Conservation (phyloP, 2,329 filamentous ascomycete genomes). For the Microdochium paspali region DNA sequence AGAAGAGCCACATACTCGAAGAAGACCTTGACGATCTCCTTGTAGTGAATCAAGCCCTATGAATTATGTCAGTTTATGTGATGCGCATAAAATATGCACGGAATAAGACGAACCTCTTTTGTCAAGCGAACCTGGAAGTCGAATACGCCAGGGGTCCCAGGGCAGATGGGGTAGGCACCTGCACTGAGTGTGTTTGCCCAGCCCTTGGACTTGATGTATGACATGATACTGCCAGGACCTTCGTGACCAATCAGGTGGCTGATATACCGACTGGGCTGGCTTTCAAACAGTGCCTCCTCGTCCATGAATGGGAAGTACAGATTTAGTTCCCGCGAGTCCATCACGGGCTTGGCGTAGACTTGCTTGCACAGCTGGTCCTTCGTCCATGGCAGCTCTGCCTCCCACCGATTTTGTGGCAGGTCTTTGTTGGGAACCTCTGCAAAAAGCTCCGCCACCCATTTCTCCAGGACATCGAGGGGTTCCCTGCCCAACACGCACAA, state of each 20-base stretch:
- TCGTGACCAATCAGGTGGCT: constrained; percentile 88
- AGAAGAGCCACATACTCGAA: constrained; percentile 91
- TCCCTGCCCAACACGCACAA: constrained; percentile 79
- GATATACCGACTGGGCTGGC: constrained; percentile 76
- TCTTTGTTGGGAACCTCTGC: constrained; percentile 74
- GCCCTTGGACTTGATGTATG: constrained; percentile 81
- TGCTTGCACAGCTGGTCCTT: constrained; percentile 50
- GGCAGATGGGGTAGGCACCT: constrained; percentile 66
- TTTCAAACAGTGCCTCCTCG: constrained; percentile 69
- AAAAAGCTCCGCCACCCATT: constrained; percentile 79
- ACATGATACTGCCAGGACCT: constrained; percentile 83
- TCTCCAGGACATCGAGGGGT: constrained; percentile 69
- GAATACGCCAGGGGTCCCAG: constrained; percentile 69
- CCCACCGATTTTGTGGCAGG: constrained; percentile 51
- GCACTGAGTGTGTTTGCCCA: constrained; percentile 81
- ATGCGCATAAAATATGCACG: background rate
- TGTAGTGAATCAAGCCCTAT: constrained; percentile 65
- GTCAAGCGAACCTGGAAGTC: constrained; percentile 73
- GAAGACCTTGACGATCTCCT: constrained; percentile 71
- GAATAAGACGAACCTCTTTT: constrained; percentile 50
- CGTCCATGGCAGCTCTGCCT: constrained; percentile 38
- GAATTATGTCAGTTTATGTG: constrained; percentile 6
- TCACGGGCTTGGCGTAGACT: constrained; percentile 83
- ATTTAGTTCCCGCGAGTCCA: constrained; percentile 73
- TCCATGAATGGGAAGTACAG: constrained; percentile 80